Conservation (phyloP, 768 basidiomycete species). For the Mycena olivaceomarginata region DNA sequence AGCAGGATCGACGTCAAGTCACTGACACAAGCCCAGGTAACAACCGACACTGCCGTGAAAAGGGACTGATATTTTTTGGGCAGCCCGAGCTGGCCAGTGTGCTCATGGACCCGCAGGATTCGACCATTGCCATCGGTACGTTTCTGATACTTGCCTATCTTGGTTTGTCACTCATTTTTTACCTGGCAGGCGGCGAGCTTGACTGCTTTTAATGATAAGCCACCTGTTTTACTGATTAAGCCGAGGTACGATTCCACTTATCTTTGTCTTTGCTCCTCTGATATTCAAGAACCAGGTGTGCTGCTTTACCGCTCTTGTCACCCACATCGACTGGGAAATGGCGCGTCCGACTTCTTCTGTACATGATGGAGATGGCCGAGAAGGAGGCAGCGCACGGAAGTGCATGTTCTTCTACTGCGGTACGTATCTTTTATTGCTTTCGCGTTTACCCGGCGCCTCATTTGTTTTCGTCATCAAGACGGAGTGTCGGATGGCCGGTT, state of each 20-base stretch:
- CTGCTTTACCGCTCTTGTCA: slow-evolving; percentile 92
- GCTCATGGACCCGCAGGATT: slow-evolving; percentile 75
- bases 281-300: slow-evolving; percentile 61
- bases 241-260: slow-evolving; percentile 63
- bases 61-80: background rate
- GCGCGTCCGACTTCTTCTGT: slow-evolving; percentile 45
- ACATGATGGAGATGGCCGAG: background rate
- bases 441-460: too few species aligned
- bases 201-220: slow-evolving; percentile 61
- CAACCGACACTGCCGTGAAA: background rate
- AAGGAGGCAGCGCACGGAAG: too few species aligned
- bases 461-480: too few species aligned
- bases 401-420: too few species aligned
- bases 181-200: slow-evolving; percentile 16
- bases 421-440: too few species aligned
- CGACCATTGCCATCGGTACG: slow-evolving; percentile 87
- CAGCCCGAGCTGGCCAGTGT: slow-evolving; percentile 71
- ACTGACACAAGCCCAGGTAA: slow-evolving; percentile 82
- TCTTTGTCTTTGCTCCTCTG: background rate
- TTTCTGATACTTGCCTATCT: background rate
- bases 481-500: too few species aligned
- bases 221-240: slow-evolving; percentile 57
- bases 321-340: slow-evolving; percentile 84
- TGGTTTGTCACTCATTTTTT: background rate
- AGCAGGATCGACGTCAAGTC: slow-evolving; percentile 88